These are phyloP conservation scores for Sclerotinia nivalis DNA, from an alignment of 2,329 filamentous ascomycete genomes.

Conservation along the genomic window DNA sequence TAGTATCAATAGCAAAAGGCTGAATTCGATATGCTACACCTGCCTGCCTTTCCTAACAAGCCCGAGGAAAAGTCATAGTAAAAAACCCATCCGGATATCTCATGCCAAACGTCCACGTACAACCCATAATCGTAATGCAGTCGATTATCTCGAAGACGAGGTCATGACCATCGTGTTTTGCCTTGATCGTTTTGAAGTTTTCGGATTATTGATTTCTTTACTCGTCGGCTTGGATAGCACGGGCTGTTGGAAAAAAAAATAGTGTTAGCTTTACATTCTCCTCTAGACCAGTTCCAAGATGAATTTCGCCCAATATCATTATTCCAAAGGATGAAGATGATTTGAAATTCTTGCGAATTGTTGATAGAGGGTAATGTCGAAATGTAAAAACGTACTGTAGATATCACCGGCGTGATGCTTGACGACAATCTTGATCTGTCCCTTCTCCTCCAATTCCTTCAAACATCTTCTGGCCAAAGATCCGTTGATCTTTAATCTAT, in stretches of 20 bases:
- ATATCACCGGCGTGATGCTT: constrained; percentile 97
- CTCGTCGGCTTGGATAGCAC: constrained; percentile 57
- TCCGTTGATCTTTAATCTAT: constrained; percentile 99
- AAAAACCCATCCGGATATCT: constrained; percentile 24
- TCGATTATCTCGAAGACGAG: constrained; percentile 20
- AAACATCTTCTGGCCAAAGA: constrained; percentile 89
- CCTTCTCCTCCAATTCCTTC: constrained; percentile 94
- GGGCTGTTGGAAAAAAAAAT: constrained; percentile 48
- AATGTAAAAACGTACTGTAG: constrained; percentile 68
- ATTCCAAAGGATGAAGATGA: no score
- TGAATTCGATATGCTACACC: constrained; percentile 25
- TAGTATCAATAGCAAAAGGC: constrained; percentile 22
- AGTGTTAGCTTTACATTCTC: constrained; percentile 13
- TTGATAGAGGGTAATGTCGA: constrained; percentile 1
- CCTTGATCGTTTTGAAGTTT: constrained; percentile 18
- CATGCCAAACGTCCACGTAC: constrained; percentile 23
- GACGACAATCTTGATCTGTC: constrained; percentile 96
- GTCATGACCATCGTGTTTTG: constrained; percentile 22
- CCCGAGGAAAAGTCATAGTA: constrained; percentile 24
- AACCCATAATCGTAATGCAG: constrained; percentile 19
- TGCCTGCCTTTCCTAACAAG: constrained; percentile 24
- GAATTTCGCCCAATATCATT: no score
- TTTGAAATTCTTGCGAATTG: background rate
- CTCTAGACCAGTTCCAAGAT: background rate
- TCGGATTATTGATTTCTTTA: constrained; percentile 35